Conservation (phyloP, 2,329 filamentous ascomycete species). For the Amylocarpus encephaloides region DNA sequence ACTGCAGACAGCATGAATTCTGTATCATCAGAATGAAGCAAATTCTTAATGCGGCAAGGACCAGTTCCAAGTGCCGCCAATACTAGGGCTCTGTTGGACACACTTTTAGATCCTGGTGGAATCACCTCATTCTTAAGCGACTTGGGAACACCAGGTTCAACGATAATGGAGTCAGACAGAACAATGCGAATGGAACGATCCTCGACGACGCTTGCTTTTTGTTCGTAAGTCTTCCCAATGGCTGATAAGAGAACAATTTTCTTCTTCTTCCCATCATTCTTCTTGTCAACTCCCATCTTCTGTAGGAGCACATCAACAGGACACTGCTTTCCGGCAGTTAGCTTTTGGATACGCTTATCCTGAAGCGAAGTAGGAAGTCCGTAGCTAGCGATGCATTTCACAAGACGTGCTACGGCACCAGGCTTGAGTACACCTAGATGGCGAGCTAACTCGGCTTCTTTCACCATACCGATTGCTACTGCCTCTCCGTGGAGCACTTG, state of each 20-base stretch:
- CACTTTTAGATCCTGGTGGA: constrained; percentile 93
- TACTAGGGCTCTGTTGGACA: constrained; percentile 93
- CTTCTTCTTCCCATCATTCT: constrained; percentile 92
- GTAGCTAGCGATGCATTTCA: constrained; percentile 93
- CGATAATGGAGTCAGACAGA: constrained; percentile 69
- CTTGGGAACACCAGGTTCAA: constrained; percentile 65
- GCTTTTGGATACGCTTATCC: constrained; percentile 73
- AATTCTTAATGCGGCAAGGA: constrained; percentile 80
- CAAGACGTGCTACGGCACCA: constrained; percentile 79
- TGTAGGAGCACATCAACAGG: constrained; percentile 77
- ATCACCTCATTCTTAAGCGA: constrained; percentile 66
- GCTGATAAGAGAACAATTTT: constrained; percentile 89
- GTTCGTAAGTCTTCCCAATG: constrained; percentile 83
- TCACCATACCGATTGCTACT: constrained; percentile 97
- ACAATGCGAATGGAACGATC: constrained; percentile 79
- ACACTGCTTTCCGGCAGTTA: constrained; percentile 82
- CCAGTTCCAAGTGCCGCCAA: constrained; percentile 84
- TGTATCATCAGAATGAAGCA: constrained; percentile 93
- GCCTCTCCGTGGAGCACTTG: constrained; percentile 94
- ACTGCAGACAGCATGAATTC: constrained; percentile 97
- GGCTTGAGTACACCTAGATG: constrained; percentile 80
- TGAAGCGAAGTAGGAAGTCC: constrained; percentile 78
- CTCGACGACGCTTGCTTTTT: constrained; percentile 79
- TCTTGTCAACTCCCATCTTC: constrained; percentile 98
- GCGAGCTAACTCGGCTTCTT: constrained; percentile 88